Conservation (phyloP, 306 rosid species). For the Fragaria iinumae region DNA sequence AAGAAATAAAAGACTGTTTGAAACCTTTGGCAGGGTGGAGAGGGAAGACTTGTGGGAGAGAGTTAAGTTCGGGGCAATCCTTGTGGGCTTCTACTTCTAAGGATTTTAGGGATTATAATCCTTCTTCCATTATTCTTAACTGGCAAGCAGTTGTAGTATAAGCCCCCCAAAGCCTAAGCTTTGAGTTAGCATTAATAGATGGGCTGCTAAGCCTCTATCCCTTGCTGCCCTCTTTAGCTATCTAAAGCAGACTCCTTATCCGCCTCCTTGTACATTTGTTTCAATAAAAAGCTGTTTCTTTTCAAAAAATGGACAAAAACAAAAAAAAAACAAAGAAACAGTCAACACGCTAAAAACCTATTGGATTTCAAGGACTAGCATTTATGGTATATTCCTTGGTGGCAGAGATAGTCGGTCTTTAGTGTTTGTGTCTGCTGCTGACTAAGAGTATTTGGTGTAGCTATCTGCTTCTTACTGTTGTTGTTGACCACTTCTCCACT, state of each 20-base stretch:
- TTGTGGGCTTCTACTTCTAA: background rate
- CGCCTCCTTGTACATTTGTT: too few relatives aligned
- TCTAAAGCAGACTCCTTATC: too few relatives aligned
- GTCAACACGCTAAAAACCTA: background rate
- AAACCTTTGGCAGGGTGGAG: background rate
- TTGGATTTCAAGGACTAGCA: background rate
- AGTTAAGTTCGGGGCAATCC: background rate
- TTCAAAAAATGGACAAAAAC: too few relatives aligned
- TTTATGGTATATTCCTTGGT: background rate
- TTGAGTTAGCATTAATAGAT: background rate
- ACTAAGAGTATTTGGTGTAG: background rate
- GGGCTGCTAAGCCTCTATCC: background rate
- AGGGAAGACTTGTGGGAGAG: background rate
- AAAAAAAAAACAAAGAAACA: too few relatives aligned
- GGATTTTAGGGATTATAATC: background rate
- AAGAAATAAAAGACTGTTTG: too few relatives aligned
- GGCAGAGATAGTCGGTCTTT: background rate
- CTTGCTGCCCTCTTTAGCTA: background rate
- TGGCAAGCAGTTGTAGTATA: background rate
- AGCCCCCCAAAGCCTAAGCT: background rate
- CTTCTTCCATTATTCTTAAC: background rate
- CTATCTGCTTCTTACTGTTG: background rate
- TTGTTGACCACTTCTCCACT: background rate
- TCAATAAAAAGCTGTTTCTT: too few relatives aligned
- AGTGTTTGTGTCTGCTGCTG: background rate